Base-by-base conservation (phyloP, 139 green algal species). In the Chlorella sp. region DNA sequence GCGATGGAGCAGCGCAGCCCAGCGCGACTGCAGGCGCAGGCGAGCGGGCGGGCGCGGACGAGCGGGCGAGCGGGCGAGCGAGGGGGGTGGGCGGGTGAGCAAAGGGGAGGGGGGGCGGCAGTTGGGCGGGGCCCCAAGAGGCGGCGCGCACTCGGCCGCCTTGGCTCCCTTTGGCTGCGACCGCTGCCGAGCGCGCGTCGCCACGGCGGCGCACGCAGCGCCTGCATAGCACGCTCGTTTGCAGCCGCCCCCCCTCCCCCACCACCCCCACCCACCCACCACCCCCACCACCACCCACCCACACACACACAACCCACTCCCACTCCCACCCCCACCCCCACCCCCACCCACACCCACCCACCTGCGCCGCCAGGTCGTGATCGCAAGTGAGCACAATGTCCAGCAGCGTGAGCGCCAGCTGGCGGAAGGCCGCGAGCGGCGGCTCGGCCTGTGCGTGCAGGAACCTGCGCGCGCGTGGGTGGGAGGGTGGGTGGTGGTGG, bases 21-120 rank as follows among this genome's bases (percentile, higher is more conserved):
- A 84, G 12, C 90, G 84, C 40, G 82, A 61, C 87, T 93, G 78
- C 35, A 15, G 11, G 40, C 17, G n/a, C n/a, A n/a, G n/a, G n/a
- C n/a, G 14, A 43, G 21, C 33, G 42, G 11, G 42, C 0, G 11
- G n/a, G 56, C 5, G 19, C 55, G 11, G n/a, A 67, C 25, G 50
- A 21, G 21, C 2, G 8, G 40, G 42, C 61, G 25, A 29, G 66
- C 15, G 55, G 23, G n/a, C 11, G 38, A 12, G 21, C 2, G 41
- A 42, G 71, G 15, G 41, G 23, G n/a, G 33, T 1, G 5, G 38
- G 0, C 1, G 6, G 9, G 8, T 42, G 1, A 42, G 35, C 38
- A 35, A 33, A 25, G 35, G 36, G 31, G 45, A 59, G 25, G 25
- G 50, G 42, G 19, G 23, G 27, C 27, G 45, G 71, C 11, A 33